Percentiles rank a stretch among this genome's conserved stretches.
These are phyloP conservation scores for Conticribra guillardii DNA, from an alignment of 108 stramenopile species.

Conservation along the genomic window DNA sequence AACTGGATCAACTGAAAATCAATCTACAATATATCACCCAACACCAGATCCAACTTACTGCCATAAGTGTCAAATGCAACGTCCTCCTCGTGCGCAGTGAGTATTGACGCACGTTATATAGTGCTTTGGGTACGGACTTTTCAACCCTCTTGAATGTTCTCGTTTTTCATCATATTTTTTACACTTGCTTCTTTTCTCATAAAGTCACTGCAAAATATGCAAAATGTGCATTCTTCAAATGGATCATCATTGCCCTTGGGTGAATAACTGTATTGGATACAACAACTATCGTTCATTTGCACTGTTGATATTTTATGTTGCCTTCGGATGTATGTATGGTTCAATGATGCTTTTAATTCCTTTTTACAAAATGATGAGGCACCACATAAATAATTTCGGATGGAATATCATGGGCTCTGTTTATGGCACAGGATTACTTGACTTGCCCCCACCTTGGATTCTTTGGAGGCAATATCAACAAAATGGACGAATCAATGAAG, in stretches of 20 bases:
- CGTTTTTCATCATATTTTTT: neutral
- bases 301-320: constrained; percentile 62
- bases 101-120: too few species aligned
- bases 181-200: neutral
- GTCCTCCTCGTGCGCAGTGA: constrained; percentile 78
- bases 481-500: constrained; percentile 40
- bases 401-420: constrained; percentile 49
- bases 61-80: constrained; percentile 54
- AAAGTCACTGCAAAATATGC: constrained; percentile 69
- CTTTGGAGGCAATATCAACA: constrained; percentile 35
- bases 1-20: neutral
- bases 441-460: constrained; percentile 60
- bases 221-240: constrained; percentile 78
- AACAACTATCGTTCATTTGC: constrained; percentile 85
- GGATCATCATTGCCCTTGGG: constrained; percentile 98
- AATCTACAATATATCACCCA: constrained; percentile 43
- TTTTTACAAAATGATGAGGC: constrained; percentile 56
- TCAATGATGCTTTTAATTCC: constrained; percentile 50
- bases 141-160: neutral
- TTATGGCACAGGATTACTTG: constrained; percentile 65
- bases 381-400: constrained; percentile 53
- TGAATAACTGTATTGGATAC: constrained; percentile 96
- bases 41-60: constrained; percentile 53
- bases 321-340: constrained; percentile 72
- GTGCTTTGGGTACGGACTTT: neutral